Base-by-base conservation (phyloP, 2,329 filamentous ascomycete species). In the Ascochyta viciae-villosae region DNA sequence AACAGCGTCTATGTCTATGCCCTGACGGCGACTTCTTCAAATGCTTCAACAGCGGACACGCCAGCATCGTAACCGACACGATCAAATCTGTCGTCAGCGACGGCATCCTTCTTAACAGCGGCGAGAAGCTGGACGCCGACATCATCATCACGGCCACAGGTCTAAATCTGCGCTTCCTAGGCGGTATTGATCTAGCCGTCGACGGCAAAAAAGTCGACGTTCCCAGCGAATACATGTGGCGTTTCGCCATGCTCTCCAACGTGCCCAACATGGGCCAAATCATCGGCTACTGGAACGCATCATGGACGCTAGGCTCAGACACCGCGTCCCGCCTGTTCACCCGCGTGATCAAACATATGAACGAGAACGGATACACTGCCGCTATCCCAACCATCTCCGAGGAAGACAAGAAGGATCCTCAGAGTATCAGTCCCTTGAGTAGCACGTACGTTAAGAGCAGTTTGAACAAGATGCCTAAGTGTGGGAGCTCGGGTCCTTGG, bases 1-100 rank as follows among this genome's bases (percentile, higher is more conserved):
- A 92, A 50, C 91, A 96, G 72, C 85, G 92, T 0, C 77, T 95
- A 7, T 95, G 91, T 66, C 78, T 91, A 57, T 87, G 77, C n/a
- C 83, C 83, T 0, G 81, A 86, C 51, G 83, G 82, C 19, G 85
- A 87, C 66, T 86, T 86, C 70, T 87, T 84, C 76, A 70, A 78
- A 22, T 75, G 77, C 31, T 75, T 87, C 16, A 77, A 78, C 15
- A 67, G 74, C 1, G 84, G 83, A 29, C 81, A 80, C 51, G 82
- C 81, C 1, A 75, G 78, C 41, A 76, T 87, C n/a, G 80, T 80
- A 19, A 87, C 85, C 3, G 83, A 81, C 53, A 80, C 76, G 3
- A 85, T 87, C 70, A 75, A 81, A 35, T 76, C 70, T 12, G 79
- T 87, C 8, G 82, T 79, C 0, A 65, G 75, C 9, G 74, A 80